Base-by-base conservation (phyloP, 108 stramenopile species). In the Nitzschia sp. region DNA sequence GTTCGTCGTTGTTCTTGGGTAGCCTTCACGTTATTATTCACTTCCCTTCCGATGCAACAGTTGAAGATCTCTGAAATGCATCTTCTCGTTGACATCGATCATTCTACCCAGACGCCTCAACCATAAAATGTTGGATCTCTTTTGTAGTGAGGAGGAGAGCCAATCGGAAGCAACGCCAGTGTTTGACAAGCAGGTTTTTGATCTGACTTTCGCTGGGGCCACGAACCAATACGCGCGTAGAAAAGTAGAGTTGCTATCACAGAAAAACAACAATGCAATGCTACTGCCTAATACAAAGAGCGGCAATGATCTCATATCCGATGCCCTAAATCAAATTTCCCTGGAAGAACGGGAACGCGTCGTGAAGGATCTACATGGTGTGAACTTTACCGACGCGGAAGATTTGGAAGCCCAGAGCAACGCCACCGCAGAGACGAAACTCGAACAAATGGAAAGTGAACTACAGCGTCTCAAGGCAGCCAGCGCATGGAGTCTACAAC, bases 301-400 rank as follows among this genome's bases (percentile, higher is more conserved):
- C n/a, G 21, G 49, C 49, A 51, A 4, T 51, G 17, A 51, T 19
- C 21, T 62, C 24, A 42, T 62, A 2, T 27, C 31, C 31, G 61
- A 62, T 25, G 61, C 61, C 9, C 26, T 62, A 25, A n/a, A 42
- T 2, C 19, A 21, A 2, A 21, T 70, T 38, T 70, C 69, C 19
- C 5, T 70, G 11, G 47, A 70, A 51, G 69, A 70, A 11, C 69
- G 59, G 15, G 59, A 60, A 13, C 27, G 33, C 3, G 69, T 60
- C 29, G 8, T 46, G 21, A 23, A 60, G 11, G 69, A 70, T 46
- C 29, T 70, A 0, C 46, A 54, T 3, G 69, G 69, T 8, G 19
- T 70, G 15, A 19, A 38, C 9, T 23, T 34, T 46, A 8, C 8
- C 23, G 18, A 42, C 8, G n/a, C 15, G n/a, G 58, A 46, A 46